Evolutionary conservation across 768 basidiomycete genomes (phyloP).

Genomic region (Mrakia frigida): DNA sequence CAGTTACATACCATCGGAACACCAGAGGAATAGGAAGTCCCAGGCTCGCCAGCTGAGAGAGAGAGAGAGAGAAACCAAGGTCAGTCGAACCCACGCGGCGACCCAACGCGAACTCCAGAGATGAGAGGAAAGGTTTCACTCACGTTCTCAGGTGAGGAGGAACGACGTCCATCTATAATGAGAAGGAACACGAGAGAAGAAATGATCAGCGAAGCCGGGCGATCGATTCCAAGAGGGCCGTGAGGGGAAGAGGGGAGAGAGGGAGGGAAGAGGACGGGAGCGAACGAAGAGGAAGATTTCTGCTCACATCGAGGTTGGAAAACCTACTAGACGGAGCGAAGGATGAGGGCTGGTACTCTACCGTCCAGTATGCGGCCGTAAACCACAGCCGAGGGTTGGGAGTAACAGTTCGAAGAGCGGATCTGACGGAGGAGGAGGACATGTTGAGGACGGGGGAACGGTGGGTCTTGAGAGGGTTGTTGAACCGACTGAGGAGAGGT

Average conservation of each 20-base stretch:
- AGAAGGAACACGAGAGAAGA: not conserved
- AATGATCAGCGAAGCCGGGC: not conserved
- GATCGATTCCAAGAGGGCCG: not conserved
- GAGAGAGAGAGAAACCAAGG: not conserved
- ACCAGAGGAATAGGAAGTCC: conserved; percentile 23
- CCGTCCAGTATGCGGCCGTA: not conserved
- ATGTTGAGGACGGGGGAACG: not conserved
- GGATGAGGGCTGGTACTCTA: conserved; percentile 2
- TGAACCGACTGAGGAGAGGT: too few species aligned
- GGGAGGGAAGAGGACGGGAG: not conserved
- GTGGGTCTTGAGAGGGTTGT: too few species aligned
- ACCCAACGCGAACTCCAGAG: too few species aligned
- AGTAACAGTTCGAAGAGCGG: not conserved
- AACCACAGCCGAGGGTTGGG: not conserved
- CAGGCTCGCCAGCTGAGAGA: not conserved
- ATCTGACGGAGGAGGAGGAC: not conserved
- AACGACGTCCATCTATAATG: conserved; percentile 14
- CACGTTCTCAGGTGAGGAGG: conserved; percentile 13
- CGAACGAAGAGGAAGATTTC: not conserved
- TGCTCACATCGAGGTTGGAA: conserved; percentile 13
- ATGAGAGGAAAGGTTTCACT: not conserved
- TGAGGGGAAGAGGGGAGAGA: not conserved
- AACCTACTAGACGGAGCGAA: not conserved
- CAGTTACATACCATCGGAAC: not conserved
- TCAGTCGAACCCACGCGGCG: too few species aligned